phyloP scores from a whole-genome alignment of 345 rosid genomes.

The Theobroma cacao region DNA sequence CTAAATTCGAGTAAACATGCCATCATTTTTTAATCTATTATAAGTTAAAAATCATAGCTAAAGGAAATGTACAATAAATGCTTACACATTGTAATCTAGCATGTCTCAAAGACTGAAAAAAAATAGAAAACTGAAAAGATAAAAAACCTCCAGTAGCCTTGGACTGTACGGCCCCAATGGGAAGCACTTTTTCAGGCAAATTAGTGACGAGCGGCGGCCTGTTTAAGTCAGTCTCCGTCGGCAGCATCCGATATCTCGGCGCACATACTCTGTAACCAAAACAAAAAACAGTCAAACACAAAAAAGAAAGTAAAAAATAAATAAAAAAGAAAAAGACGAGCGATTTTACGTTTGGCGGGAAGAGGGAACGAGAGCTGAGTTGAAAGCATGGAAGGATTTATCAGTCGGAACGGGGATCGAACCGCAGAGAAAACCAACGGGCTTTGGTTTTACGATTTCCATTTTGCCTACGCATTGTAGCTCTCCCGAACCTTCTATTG shows the following conservation, averaged over 20 bases:
- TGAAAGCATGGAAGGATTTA: slow-evolving; percentile 59
- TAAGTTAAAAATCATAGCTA: neutral
- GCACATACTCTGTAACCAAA: slow-evolving; percentile 55
- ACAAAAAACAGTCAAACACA: neutral
- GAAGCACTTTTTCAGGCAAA: slow-evolving; percentile 66
- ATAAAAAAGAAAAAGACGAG: neutral
- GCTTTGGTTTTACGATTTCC: slow-evolving; percentile 68
- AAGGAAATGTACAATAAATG: too few species aligned
- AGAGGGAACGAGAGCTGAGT: slow-evolving; percentile 73
- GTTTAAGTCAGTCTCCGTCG: slow-evolving; percentile 85
- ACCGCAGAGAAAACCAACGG: slow-evolving; percentile 87
- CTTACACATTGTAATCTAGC: neutral
- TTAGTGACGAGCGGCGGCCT: slow-evolving; percentile 64
- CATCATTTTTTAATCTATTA: too few species aligned
- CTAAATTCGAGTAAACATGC: too few species aligned
- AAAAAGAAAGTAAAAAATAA: neutral
- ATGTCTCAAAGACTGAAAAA: neutral
- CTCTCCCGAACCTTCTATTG: slow-evolving; percentile 43
- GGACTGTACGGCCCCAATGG: slow-evolving; percentile 57
- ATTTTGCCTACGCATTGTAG: slow-evolving; percentile 77
- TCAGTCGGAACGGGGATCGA: slow-evolving; percentile 89
- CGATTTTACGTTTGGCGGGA: slow-evolving; percentile 52
- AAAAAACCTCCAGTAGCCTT: slow-evolving; percentile 58
- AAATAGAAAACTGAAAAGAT: neutral
- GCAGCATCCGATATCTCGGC: slow-evolving; percentile 77